A percentile compares a stretch with the other conserved stretches of the same genome.
Conservation (phyloP, 257 asterid species). For the Scutellaria minor region DNA sequence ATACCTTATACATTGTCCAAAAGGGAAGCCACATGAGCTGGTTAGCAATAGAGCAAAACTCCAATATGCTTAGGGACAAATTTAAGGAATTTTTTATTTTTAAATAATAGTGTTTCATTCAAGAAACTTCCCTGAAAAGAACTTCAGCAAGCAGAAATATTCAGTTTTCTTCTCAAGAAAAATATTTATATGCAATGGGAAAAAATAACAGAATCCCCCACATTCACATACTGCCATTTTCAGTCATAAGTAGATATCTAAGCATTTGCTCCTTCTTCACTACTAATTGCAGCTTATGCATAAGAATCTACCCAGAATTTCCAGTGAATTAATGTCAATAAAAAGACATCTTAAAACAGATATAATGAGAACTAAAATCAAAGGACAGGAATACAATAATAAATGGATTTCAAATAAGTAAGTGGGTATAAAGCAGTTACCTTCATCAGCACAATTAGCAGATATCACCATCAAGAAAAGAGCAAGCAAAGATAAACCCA, state of each 20-base stretch:
- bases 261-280: background rate
- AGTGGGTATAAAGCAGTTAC: constrained; percentile 39
- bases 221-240: background rate
- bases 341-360: background rate
- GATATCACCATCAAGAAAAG: constrained; percentile 47
- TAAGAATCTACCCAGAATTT: background rate
- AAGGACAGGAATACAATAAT: background rate
- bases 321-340: no score
- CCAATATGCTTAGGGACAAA: constrained; percentile 29
- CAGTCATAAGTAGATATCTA: background rate
- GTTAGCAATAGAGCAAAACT: constrained; percentile 39
- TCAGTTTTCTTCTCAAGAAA: constrained; percentile 28
- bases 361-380: background rate
- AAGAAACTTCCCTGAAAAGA: constrained; percentile 36
- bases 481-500: constrained; percentile 47
- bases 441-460: constrained; percentile 65
- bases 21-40: constrained; percentile 54
- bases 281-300: background rate
- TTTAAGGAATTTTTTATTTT: constrained; percentile 13
- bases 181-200: constrained; percentile 13
- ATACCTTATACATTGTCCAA: constrained; percentile 30
- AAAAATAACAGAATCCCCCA: background rate
- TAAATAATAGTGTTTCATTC: background rate
- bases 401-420: constrained; percentile 14
- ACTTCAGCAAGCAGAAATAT: constrained; percentile 19